Evolutionary conservation across 441 rosid species (phyloP).

Genomic region (Biscutella auriculata): DNA sequence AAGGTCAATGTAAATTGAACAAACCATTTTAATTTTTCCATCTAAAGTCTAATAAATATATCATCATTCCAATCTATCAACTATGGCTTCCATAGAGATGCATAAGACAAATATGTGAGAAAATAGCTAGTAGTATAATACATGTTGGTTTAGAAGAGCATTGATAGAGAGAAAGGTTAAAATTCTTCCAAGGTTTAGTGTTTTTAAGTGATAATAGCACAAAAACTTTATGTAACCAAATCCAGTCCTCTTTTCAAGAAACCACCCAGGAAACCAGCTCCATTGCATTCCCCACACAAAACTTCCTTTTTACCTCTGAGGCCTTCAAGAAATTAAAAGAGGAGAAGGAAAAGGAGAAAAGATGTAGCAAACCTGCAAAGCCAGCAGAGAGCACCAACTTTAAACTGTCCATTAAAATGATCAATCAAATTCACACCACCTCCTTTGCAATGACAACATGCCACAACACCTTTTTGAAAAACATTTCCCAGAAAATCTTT

Average conservation of each 20-base stretch:
- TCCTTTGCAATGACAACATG: conserved; percentile 72
- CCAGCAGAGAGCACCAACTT: conserved; percentile 88
- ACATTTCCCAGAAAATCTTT: neutral
- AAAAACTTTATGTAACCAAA: neutral
- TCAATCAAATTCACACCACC: conserved; percentile 70
- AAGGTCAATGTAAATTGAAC: neutral
- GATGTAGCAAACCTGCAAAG: conserved; percentile 64
- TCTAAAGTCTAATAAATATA: neutral
- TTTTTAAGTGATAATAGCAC: neutral
- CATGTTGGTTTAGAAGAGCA: conserved; percentile 5
- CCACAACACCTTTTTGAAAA: conserved; percentile 36
- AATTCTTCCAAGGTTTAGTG: conserved; percentile 3
- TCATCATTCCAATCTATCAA: neutral
- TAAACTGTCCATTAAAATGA: conserved; percentile 80
- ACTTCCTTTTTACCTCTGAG: conserved; percentile 73
- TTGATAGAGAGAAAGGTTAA: neutral
- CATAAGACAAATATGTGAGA: too few species aligned
- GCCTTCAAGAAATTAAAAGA: neutral
- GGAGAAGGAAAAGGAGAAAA: neutral
- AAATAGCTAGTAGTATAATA: too few species aligned
- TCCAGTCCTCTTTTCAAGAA: conserved; percentile 44
- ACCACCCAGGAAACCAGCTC: conserved; percentile 92
- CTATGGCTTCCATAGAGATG: neutral
- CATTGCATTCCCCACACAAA: conserved; percentile 75
- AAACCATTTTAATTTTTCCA: neutral